Evolutionary conservation across 805 yeast genomes (phyloP).

Genomic region (Groenewaldozyma salmanticensis): DNA sequence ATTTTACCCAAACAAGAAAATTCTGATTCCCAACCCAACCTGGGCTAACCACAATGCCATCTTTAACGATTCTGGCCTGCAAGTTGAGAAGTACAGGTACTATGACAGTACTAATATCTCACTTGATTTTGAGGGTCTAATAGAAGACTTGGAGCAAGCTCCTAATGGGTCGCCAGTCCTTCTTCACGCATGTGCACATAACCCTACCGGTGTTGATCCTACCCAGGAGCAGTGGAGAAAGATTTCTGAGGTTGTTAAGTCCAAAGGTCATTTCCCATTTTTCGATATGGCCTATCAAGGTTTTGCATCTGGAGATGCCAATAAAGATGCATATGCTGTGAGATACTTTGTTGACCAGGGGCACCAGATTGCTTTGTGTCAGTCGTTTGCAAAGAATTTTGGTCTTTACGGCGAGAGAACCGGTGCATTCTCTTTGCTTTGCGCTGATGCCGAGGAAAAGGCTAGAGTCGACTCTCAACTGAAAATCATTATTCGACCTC

Average conservation of each 20-base stretch:
- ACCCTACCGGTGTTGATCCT: conserved; percentile 95
- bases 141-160: conserved; percentile 46
- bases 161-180: conserved; percentile 56
- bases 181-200: conserved; percentile 93
- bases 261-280: conserved; percentile 60
- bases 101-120: conserved; percentile 53
- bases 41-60: conserved; percentile 92
- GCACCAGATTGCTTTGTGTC: conserved; percentile 49
- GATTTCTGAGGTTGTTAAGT: conserved; percentile 54
- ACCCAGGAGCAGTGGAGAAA: conserved; percentile 69
- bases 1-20: conserved; percentile 45
- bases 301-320: conserved; percentile 76
- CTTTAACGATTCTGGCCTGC: conserved; percentile 64
- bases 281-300: conserved; percentile 96
- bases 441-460: conserved; percentile 36
- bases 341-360: conserved; percentile 36
- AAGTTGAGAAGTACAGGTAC: conserved; percentile 52
- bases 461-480: conserved; percentile 65
- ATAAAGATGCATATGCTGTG: conserved; percentile 55
- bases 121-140: conserved; percentile 55
- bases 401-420: conserved; percentile 94
- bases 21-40: conserved; percentile 77
- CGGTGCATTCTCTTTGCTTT: conserved; percentile 63
- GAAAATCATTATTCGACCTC: conserved; percentile 73
- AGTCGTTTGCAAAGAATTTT: conserved; percentile 90